A percentile compares a stretch with the other conserved stretches of the same genome.
These are phyloP conservation scores for Solanum stenotomum DNA, from an alignment of 257 asterid species.

Conservation along the genomic window DNA sequence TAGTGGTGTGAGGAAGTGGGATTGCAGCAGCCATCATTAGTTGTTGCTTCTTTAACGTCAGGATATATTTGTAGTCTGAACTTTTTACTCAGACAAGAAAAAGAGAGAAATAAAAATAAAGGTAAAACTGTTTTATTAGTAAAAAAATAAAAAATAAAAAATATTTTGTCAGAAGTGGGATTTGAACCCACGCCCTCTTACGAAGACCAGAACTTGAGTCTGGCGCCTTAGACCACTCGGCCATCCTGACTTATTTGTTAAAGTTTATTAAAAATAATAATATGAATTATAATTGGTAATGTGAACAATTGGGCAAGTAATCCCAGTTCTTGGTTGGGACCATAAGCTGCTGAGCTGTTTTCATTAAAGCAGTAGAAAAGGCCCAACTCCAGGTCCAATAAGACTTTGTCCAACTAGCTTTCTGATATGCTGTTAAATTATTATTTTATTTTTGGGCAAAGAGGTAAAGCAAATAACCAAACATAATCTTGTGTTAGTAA, in stretches of 20 bases:
- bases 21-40: background rate
- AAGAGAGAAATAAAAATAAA: no score
- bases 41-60: background rate
- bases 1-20: background rate
- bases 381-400: background rate
- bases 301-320: background rate
- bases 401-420: background rate
- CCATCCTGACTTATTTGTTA: conserved; percentile 53
- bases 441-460: no score
- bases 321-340: background rate
- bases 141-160: background rate
- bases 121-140: background rate
- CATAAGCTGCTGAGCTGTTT: background rate
- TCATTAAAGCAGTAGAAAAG: background rate
- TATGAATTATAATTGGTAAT: no score
- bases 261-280: accelerated
- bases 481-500: background rate
- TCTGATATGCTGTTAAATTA: background rate
- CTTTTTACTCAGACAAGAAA: background rate
- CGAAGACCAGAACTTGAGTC: conserved; percentile 92
- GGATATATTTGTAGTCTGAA: background rate
- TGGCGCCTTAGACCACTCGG: conserved; percentile 99
- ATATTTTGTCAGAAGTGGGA: conserved; percentile 48
- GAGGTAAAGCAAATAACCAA: background rate
- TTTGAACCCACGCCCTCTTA: conserved; percentile 88